These are phyloP conservation scores for Phytophthora lateralis DNA, from an alignment of 352 stramenopile species.

Conservation along the genomic window DNA sequence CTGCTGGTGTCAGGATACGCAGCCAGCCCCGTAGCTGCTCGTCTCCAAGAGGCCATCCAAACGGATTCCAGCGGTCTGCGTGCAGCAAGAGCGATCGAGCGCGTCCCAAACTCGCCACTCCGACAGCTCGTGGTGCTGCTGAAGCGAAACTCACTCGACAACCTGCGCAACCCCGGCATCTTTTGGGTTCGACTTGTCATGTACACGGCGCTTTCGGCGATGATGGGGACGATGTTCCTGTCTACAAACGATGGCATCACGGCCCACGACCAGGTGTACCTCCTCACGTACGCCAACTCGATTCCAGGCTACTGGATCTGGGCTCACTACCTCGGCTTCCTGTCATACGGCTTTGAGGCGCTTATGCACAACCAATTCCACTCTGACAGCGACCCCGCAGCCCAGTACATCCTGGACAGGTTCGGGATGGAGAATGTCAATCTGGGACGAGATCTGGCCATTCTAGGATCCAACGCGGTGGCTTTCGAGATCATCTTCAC, in stretches of 20 bases:
- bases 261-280: constrained; percentile 44
- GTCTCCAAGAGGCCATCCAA: constrained; percentile 10
- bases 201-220: constrained; percentile 71
- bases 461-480: constrained; percentile 47
- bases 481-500: constrained; percentile 56
- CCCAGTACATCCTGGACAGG: constrained; percentile 29
- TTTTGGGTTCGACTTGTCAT: constrained; percentile 82
- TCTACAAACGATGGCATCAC: constrained; percentile 29
- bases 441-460: constrained; percentile 47
- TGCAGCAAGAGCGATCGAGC: constrained; percentile 23
- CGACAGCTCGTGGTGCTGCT: constrained; percentile 60
- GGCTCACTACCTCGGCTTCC: constrained; percentile 83
- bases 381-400: constrained; percentile 8
- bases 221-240: constrained; percentile 80
- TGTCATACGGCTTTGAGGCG: constrained; percentile 79
- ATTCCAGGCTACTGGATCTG: constrained; percentile 81
- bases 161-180: constrained; percentile 68
- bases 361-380: constrained; percentile 85
- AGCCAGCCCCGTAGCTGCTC: constrained; percentile 7
- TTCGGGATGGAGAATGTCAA: constrained; percentile 60
- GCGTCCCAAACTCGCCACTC: constrained; percentile 38
- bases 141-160: constrained; percentile 60
- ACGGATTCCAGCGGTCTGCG: constrained; percentile 12
- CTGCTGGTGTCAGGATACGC: constrained; percentile 23
- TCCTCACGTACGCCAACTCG: constrained; percentile 86